Evolutionary conservation across 2,329 filamentous ascomycete species (phyloP), one percentile per base, ranked within the genome.

Genomic region (Coleophoma crateriformis): DNA sequence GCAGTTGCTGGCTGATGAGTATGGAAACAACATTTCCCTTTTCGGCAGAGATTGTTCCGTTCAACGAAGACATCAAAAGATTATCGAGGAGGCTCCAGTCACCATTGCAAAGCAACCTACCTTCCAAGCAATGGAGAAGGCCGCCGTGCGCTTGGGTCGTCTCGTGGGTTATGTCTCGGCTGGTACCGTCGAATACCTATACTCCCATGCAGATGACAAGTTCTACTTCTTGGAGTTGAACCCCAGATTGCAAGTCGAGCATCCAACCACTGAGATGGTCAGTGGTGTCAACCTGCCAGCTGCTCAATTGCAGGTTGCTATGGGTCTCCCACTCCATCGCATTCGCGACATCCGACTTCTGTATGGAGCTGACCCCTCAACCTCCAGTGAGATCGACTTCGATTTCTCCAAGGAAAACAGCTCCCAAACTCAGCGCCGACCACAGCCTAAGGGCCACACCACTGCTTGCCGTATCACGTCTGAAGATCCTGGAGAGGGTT

Each of bases 171-270:
- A 99, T 74, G 95, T 99, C 62, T 99, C 94, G 13, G 94, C 94
- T 19, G 94, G 94, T 78, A 99, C 94, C 33, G 95, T 99, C 53
- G 94, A 99, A 74, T 99, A 99, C 70, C 82, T 99, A 45, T 99
- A 99, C 78, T 99, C 94, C 39, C 90, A 99, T 71, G 77, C 90
- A 15, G 94, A 99, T 61, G 90, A 97, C 79, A 94, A 96, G 72
- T 99, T 99, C 77, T 99, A 97, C 81, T 99, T 99, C 77, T 77
- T 99, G 58, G 94, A 99, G 74, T 75, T 99, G 66, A 99, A 99
- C 77, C 94, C 94, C 45, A 90, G 94, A 89, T 87, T 99, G 49
- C 94, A 99, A 75, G 94, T 99, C 72, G 94, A 99, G 81, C 94
- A 99, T 75, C 94, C 94, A 42, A 99, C 92, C 47, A 99, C 94